phyloP scores from a whole-genome alignment of 176 grass and related monocot genomes.

The Musa schizocarpa region DNA sequence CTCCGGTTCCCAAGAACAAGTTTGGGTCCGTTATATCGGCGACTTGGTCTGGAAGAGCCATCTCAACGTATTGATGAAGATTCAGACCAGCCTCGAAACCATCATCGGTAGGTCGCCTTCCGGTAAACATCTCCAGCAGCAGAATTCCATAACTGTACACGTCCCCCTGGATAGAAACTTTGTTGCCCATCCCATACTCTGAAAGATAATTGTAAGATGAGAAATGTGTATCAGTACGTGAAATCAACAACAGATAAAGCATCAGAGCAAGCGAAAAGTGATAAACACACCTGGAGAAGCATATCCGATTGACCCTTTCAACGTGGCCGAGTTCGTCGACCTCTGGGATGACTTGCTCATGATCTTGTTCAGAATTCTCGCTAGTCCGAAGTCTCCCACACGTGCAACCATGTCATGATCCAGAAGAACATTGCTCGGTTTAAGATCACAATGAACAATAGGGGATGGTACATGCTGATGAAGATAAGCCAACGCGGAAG shows the following conservation, averaged over 20 bases:
- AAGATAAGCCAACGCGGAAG: slow-evolving; percentile 35
- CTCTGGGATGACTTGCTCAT: neutral
- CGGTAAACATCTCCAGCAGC: slow-evolving; percentile 39
- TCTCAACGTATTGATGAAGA: neutral
- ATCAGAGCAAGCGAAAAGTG: neutral
- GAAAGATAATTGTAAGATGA: slow-evolving; percentile 1
- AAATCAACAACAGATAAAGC: too few species aligned
- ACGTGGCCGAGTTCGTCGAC: neutral
- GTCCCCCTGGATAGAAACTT: slow-evolving; percentile 21
- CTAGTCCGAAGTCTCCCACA: slow-evolving; percentile 45
- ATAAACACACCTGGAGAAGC: slow-evolving; percentile 36
- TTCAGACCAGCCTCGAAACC: slow-evolving; percentile 17
- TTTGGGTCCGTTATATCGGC: neutral
- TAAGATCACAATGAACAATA: slow-evolving; percentile 44
- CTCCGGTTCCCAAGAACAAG: neutral
- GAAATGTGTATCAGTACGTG: too few species aligned
- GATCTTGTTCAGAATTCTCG: slow-evolving; percentile 16
- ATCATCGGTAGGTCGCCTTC: slow-evolving; percentile 27
- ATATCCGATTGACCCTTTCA: slow-evolving; percentile 44
- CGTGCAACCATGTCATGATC: slow-evolving; percentile 30
- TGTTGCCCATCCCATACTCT: slow-evolving; percentile 32
- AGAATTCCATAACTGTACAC: slow-evolving; percentile 40
- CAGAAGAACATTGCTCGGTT: slow-evolving; percentile 42
- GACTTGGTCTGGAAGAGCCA: neutral
- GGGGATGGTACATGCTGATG: slow-evolving; percentile 29